Percentiles rank a stretch among this genome's conserved stretches.
Conservation (phyloP, 2,329 filamentous ascomycete genomes). For the Ascochyta koolunga region DNA sequence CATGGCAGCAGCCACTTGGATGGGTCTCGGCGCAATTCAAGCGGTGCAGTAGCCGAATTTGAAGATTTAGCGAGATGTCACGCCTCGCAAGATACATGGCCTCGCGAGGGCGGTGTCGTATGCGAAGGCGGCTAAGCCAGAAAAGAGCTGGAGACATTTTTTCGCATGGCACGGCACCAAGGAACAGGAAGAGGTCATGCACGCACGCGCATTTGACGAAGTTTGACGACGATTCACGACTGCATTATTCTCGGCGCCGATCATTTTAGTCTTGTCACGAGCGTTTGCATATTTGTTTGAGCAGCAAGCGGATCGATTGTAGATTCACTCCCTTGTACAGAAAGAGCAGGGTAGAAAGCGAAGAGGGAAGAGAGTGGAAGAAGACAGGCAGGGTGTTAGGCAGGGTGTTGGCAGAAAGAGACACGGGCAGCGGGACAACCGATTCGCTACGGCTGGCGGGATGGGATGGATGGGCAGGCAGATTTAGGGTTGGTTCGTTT, state of each 20-base stretch:
- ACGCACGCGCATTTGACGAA: constrained; percentile 18
- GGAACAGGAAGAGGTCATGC: constrained; percentile 12
- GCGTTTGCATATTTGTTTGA: constrained; percentile 1
- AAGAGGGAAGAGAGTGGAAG: neutral
- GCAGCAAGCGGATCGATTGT: constrained; percentile 3
- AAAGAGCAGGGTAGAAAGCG: neutral
- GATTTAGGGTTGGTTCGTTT: neutral
- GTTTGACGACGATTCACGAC: constrained; percentile 19
- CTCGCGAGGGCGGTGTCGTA: constrained; percentile 4
- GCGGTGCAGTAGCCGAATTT: constrained; percentile 7
- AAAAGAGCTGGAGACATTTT: constrained; percentile 5
- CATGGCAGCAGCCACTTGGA: constrained; percentile 10
- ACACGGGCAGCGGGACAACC: neutral
- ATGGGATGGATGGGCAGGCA: neutral
- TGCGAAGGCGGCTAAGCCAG: constrained; percentile 5
- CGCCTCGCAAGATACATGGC: constrained; percentile 1
- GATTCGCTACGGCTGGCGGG: neutral
- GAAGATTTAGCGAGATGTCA: constrained; percentile 8
- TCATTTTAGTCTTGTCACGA: constrained; percentile 7
- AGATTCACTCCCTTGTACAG: neutral
- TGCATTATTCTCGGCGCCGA: constrained; percentile 16
- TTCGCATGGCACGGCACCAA: constrained; percentile 9
- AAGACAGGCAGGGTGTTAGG: no score
- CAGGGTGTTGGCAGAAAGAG: neutral
- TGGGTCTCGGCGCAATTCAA: constrained; percentile 9